Conservation (phyloP, 78 protist species). For the Pelomyxa schiedti region DNA sequence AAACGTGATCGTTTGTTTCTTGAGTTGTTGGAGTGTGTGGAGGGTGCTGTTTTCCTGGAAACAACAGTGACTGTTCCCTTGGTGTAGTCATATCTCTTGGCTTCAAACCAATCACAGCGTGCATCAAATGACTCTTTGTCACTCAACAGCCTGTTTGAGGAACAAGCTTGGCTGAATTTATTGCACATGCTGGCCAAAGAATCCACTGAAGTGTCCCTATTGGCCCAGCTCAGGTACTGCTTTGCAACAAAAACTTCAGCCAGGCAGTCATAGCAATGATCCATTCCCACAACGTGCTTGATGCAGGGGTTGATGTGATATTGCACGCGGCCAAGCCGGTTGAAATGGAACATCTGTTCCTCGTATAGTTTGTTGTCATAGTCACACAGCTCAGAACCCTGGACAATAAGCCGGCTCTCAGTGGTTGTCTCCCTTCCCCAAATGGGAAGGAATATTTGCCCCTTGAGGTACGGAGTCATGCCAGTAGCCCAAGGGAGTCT, state of each 20-base stretch:
- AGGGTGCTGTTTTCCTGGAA: too few species aligned
- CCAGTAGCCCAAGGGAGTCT: constrained; percentile 33
- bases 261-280: constrained; percentile 49
- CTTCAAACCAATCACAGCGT: not conserved
- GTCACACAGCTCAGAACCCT: not conserved
- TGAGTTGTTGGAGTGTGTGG: too few species aligned
- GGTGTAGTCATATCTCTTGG: not conserved
- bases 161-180: too few species aligned
- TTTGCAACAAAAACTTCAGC: constrained; percentile 17
- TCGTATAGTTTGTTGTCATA: constrained; percentile 33
- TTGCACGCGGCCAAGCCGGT: constrained; percentile 21
- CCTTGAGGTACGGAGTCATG: constrained; percentile 22
- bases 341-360: constrained; percentile 39
- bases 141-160: too few species aligned
- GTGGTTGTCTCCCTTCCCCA: constrained; percentile 53
- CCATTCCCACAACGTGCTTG: not conserved
- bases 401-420: constrained; percentile 40
- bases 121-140: too few species aligned
- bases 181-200: not conserved
- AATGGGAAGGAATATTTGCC: constrained; percentile 32
- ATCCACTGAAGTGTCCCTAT: not conserved
- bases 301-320: not conserved
- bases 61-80: too few species aligned
- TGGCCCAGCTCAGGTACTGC: not conserved
- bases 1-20: too few species aligned